These are phyloP conservation scores for Dysphania ambrosioides DNA, from an alignment of 148 eudicot genomes.

Conservation along the genomic window DNA sequence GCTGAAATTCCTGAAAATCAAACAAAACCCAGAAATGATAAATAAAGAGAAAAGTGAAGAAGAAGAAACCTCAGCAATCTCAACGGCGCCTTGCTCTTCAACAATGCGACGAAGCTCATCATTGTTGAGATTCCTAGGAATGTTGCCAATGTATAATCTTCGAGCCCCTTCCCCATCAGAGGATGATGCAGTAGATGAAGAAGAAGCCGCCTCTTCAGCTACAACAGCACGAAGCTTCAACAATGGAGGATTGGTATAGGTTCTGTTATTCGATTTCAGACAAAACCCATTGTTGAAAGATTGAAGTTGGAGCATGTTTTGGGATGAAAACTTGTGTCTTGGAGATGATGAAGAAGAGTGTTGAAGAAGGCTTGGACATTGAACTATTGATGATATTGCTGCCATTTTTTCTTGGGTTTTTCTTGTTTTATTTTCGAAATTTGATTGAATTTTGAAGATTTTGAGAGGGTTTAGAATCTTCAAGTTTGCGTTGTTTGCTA, in stretches of 20 bases:
- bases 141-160: conserved; percentile 57
- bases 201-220: conserved; percentile 23
- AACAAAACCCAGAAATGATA: not conserved
- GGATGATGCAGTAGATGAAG: conserved; percentile 9
- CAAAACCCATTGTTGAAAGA: conserved; percentile 8
- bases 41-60: conserved; percentile 11
- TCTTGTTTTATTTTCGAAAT: not conserved
- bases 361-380: conserved; percentile 13
- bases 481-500: no score
- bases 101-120: conserved; percentile 53
- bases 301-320: not conserved
- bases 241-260: not conserved
- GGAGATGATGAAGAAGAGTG: conserved; percentile 5
- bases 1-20: not conserved
- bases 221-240: conserved; percentile 24
- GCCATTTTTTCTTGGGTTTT: conserved; percentile 10
- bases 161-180: conserved; percentile 34
- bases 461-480: no score
- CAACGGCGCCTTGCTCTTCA: conserved; percentile 61
- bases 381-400: conserved; percentile 20
- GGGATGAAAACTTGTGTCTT: conserved; percentile 12
- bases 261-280: not conserved
- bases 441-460: conserved; percentile 6
- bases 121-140: conserved; percentile 53
- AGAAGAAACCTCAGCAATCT: conserved; percentile 50